phyloP scores from a whole-genome alignment of 2,329 filamentous ascomycete genomes.

The Paecilomyces variotii region DNA sequence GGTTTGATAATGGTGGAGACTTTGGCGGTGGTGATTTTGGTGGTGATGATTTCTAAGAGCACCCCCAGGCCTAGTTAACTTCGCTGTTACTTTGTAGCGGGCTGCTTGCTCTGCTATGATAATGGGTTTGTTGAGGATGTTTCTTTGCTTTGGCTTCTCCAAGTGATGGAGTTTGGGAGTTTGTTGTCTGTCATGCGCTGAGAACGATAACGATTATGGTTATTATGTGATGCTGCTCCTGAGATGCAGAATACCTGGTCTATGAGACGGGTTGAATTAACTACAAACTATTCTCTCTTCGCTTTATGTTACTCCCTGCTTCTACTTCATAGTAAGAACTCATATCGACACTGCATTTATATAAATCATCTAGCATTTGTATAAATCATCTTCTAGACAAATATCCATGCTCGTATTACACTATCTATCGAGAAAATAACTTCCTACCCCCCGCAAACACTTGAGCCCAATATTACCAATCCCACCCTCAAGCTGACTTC shows the following conservation, averaged over 20 bases:
- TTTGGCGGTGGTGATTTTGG: constrained; percentile 9
- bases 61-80: too few species aligned
- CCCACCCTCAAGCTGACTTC: constrained; percentile 1
- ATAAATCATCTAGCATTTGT: too few species aligned
- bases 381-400: not conserved
- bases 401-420: not conserved
- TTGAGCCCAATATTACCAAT: not conserved
- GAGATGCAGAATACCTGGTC: too few species aligned
- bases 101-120: not conserved
- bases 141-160: not conserved
- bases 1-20: constrained; percentile 11
- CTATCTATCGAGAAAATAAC: too few species aligned
- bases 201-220: not conserved
- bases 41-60: constrained; percentile 19
- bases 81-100: not conserved
- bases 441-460: not conserved
- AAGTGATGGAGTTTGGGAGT: not conserved
- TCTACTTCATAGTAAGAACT: too few species aligned
- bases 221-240: too few species aligned
- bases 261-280: too few species aligned
- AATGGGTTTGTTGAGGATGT: constrained; percentile 5
- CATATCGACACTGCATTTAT: too few species aligned
- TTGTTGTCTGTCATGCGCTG: not conserved
- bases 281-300: too few species aligned
- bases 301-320: too few species aligned